These are phyloP conservation scores for Penicillium sp. DNA, from an alignment of 2,329 filamentous ascomycete genomes.

Conservation along the genomic window DNA sequence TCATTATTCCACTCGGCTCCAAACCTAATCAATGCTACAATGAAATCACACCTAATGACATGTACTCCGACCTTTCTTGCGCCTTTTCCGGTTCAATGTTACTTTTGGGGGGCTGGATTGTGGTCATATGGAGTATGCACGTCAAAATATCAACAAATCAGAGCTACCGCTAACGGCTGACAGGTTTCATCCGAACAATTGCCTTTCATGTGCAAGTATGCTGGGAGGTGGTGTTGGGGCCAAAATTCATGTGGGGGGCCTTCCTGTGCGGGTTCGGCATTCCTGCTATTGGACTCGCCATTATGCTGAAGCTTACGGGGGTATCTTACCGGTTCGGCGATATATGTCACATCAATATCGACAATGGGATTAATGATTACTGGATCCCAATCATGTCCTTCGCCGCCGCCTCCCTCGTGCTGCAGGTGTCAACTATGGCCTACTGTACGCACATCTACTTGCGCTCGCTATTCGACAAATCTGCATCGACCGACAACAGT, in stretches of 20 bases:
- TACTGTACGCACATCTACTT: conserved; percentile 97
- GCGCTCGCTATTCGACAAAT: conserved; percentile 73
- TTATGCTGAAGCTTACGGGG: conserved; percentile 80
- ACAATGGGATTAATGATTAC: conserved; percentile 76
- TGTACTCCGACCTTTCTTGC: conserved; percentile 78
- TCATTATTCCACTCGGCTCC: conserved; percentile 80
- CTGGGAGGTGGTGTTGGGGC: conserved; percentile 89
- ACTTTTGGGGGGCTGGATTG: conserved; percentile 79
- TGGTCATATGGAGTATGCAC: conserved; percentile 69
- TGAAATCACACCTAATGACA: conserved; percentile 87
- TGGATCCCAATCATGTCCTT: conserved; percentile 88
- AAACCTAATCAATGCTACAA: conserved; percentile 82
- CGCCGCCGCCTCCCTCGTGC: conserved; percentile 70
- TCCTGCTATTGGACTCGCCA: conserved; percentile 69
- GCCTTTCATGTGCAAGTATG: conserved; percentile 97
- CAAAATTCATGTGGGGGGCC: conserved; percentile 83
- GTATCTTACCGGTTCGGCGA: conserved; percentile 91
- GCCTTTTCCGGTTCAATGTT: conserved; percentile 85
- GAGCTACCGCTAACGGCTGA: not conserved
- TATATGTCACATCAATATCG: conserved; percentile 92
- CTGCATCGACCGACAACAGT: conserved; percentile 60
- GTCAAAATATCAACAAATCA: not conserved
- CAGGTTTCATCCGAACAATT: conserved; percentile 72
- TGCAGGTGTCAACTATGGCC: conserved; percentile 79
- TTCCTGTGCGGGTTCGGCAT: conserved; percentile 82